Percentiles rank a stretch among this genome's conserved stretches.
phyloP scores from a whole-genome alignment of 176 grass and related monocot species.

The Oryza longistaminata region DNA sequence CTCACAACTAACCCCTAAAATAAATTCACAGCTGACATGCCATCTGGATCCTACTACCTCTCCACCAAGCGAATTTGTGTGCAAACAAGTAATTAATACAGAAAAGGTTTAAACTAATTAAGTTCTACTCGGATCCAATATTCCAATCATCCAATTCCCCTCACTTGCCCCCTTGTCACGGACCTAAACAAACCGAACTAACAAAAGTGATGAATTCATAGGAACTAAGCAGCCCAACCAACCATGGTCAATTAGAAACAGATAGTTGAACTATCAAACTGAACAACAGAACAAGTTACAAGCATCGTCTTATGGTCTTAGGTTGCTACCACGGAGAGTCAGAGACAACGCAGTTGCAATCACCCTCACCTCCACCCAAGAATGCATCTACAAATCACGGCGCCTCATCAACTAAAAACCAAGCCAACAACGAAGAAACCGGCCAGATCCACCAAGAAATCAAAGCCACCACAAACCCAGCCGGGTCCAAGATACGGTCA shows the following conservation, averaged over 20 bases:
- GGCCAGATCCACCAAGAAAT: conserved; percentile 31
- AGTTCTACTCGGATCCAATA: not conserved
- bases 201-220: not conserved
- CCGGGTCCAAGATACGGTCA: conserved; percentile 2
- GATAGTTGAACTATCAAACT: not conserved
- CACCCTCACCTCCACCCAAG: conserved; percentile 27
- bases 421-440: not conserved
- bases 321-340: not conserved
- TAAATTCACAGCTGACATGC: not conserved
- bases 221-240: not conserved
- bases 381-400: conserved; percentile 44
- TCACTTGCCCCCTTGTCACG: not conserved
- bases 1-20: not conserved
- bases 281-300: not conserved
- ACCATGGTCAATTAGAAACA: not conserved
- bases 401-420: conserved; percentile 4
- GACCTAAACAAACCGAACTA: not conserved
- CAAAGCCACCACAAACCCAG: conserved; percentile 2
- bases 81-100: not conserved
- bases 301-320: not conserved
- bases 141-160: not conserved
- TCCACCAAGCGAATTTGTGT: not conserved
- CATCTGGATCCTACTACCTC: not conserved
- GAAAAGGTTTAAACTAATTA: not conserved
- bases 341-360: not conserved